These are phyloP conservation scores for Pichia californica DNA, from an alignment of 805 yeast genomes.

Conservation along the genomic window DNA sequence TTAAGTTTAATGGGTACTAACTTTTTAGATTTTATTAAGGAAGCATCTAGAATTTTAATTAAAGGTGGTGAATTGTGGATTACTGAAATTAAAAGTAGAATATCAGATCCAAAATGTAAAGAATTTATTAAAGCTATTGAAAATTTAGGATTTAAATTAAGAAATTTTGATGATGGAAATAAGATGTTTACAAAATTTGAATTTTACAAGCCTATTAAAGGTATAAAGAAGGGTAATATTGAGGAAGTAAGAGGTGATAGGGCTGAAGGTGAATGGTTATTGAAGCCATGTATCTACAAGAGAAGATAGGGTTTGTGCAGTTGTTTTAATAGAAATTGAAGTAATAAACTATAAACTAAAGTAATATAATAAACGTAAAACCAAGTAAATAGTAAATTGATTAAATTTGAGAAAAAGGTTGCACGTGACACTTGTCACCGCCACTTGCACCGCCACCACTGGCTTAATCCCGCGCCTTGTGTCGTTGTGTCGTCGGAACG, in stretches of 20 bases:
- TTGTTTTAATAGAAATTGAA: background rate
- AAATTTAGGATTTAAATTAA: slow-evolving; percentile 77
- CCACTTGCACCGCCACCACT: no score
- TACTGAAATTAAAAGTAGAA: slow-evolving; percentile 92
- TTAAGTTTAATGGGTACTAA: slow-evolving; percentile 97
- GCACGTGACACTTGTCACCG: no score
- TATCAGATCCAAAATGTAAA: slow-evolving; percentile 67
- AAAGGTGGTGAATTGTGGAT: slow-evolving; percentile 97
- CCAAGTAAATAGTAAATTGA: no score
- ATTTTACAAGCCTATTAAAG: slow-evolving; percentile 79
- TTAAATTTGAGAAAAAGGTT: no score
- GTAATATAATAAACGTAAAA: no score
- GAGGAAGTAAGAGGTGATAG: slow-evolving; percentile 50
- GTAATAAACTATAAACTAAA: no score
- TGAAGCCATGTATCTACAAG: slow-evolving; percentile 95
- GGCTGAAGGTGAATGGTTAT: slow-evolving; percentile 82
- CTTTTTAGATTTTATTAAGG: slow-evolving; percentile 83
- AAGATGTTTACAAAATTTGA: slow-evolving; percentile 95
- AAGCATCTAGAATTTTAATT: slow-evolving; percentile 78
- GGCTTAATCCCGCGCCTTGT: no score
- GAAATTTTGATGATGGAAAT: slow-evolving; percentile 77
- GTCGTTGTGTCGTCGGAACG: no score
- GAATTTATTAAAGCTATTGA: slow-evolving; percentile 78
- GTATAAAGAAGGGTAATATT: slow-evolving; percentile 52
- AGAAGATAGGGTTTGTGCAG: slow-evolving; percentile 46